Evolutionary conservation across 139 green algal species (phyloP), one percentile per base, ranked within the genome.

Genomic region (Chlamydomonas sphaeroides): DNA sequence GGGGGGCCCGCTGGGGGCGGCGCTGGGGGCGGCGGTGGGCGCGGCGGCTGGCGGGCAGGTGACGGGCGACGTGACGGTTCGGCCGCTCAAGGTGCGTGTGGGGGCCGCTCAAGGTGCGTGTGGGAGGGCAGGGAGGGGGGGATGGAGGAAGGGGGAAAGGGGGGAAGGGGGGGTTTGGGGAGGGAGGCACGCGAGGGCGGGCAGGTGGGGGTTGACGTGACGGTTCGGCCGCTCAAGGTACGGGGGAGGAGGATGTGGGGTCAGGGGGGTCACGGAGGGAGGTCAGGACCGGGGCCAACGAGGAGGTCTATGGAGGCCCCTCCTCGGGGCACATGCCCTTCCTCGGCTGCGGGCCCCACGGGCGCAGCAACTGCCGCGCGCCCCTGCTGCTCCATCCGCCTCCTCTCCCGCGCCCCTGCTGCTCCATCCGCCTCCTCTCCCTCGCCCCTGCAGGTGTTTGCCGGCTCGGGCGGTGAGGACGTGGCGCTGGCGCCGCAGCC

Each of bases 41-140:
- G 75, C 75, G 45, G 75, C 75, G 42, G 75, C 75, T 18, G 75
- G 75, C 61, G 75, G 75, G 8, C 75, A 82, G 62, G 75, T 82
- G 18, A 82, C 75, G 2, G 75, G 75, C 20, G 75, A 82, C 32
- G 75, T 82, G 36, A 73, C 32, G 42, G 75, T 82, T 1, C 39
- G 39, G 33, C 62, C 75, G 3, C 65, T 72, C 62, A 23, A 53
- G 61, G 75, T 82, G 48, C 1, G 69, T 32, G 63, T 38, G 20
- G n/a, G 15, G 30, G 17, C 32, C 2, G n/a, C 5, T 38, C 5
- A 1, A 3, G 1, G n/a, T 38, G 33, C 1, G 33, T 0, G 18
- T 30, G 1, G 33, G 63, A 3, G 17, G 2, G 33, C 15, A 5
- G 33, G 15, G 11, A 15, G 33, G 14, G 33, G 17, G 33, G 17